Evolutionary conservation across 2,329 filamentous ascomycete genomes (phyloP).

Genomic region (Xylariaceae sp.): DNA sequence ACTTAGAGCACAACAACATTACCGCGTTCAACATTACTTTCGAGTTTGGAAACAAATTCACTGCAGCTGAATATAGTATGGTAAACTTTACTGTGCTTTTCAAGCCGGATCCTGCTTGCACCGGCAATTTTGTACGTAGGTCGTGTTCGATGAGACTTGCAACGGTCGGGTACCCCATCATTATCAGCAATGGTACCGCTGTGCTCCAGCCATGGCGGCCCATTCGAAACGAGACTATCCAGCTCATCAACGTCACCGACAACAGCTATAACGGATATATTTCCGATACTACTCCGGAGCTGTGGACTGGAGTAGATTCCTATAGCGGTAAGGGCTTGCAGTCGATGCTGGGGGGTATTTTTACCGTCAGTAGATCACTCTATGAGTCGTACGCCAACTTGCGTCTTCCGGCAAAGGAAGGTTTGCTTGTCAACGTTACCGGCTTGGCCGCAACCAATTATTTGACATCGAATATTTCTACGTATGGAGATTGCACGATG

Average conservation of each 20-base stretch:
- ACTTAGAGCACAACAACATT: neutral
- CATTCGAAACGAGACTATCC: neutral
- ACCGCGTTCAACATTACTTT: neutral
- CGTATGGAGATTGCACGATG: neutral
- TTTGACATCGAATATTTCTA: neutral
- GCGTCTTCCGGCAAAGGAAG: neutral
- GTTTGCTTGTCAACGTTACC: neutral
- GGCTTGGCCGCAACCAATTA: neutral
- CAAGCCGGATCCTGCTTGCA: neutral
- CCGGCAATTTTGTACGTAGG: neutral
- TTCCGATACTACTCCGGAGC: neutral
- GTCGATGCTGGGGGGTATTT: neutral
- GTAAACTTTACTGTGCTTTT: neutral
- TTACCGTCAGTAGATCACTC: neutral
- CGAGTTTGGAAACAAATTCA: neutral
- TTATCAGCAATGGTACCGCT: neutral
- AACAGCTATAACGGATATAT: neutral
- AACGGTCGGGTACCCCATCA: neutral
- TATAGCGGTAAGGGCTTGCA: neutral
- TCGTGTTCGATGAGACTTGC: neutral
- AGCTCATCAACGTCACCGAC: neutral
- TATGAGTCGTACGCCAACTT: neutral
- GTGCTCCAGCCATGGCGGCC: neutral
- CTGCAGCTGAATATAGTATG: neutral
- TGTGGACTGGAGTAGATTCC: neutral